These are phyloP conservation scores for Vitis cinerea DNA, from an alignment of 164 flowering plant species.

Conservation along the genomic window DNA sequence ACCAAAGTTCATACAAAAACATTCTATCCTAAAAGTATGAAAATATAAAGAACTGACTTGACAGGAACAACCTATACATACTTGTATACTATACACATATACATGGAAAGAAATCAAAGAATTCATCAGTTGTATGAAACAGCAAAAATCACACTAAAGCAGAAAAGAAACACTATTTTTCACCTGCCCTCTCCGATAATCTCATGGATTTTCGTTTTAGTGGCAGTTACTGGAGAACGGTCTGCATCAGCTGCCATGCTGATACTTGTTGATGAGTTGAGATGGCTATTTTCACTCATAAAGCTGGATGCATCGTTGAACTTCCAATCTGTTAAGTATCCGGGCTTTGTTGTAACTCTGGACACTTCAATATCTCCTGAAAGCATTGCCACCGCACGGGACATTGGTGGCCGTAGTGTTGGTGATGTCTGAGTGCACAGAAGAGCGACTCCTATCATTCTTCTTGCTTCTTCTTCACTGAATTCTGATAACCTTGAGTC, in stretches of 20 bases:
- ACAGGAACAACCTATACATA: too few species aligned
- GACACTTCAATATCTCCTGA: constrained; percentile 57
- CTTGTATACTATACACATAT: too few species aligned
- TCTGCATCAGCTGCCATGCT: constrained; percentile 2
- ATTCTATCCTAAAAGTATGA: too few species aligned
- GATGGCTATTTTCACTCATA: constrained; percentile 2
- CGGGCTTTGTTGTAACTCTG: constrained; percentile 42
- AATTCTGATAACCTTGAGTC: constrained; percentile 35
- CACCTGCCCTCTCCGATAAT: constrained; percentile 17
- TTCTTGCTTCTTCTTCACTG: constrained; percentile 36
- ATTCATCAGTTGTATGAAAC: too few species aligned
- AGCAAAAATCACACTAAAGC: too few species aligned
- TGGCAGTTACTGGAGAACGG: constrained; percentile 5
- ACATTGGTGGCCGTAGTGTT: constrained; percentile 55
- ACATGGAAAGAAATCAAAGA: too few species aligned
- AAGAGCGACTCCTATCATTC: constrained; percentile 46
- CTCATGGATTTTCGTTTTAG: constrained; percentile 18
- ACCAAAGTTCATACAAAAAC: too few species aligned
- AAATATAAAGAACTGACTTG: too few species aligned
- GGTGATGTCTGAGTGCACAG: constrained; percentile 73
- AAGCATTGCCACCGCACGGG: constrained; percentile 65
- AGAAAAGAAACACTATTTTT: not conserved
- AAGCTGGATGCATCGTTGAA: constrained; percentile 33
- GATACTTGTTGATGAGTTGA: constrained; percentile 8
- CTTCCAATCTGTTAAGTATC: constrained; percentile 51